Evolutionary conservation across 164 flowering plant genomes (phyloP).

Genomic region (Kalanchoe fedtschenkoi): DNA sequence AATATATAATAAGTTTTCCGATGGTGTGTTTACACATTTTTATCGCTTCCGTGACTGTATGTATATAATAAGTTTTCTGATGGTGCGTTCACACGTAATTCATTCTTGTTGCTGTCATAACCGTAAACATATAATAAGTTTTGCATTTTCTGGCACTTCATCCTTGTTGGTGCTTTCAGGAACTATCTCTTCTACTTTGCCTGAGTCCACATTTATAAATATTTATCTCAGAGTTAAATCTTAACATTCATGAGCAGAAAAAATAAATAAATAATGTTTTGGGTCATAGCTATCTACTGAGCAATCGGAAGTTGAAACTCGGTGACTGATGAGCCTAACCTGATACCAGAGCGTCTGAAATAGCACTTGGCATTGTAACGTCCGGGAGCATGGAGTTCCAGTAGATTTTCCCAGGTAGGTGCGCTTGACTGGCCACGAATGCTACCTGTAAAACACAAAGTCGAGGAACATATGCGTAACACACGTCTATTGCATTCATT

Average conservation of each 20-base stretch:
- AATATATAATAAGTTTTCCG: no score
- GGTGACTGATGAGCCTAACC: slow-evolving; percentile 14
- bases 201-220: no score
- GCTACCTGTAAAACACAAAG: slow-evolving; percentile 19
- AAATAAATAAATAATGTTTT: slow-evolving; percentile 6
- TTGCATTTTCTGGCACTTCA: no score
- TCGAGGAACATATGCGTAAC: not conserved
- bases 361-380: slow-evolving; percentile 30
- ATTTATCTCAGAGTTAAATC: no score
- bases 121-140: not conserved
- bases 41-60: no score
- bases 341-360: slow-evolving; percentile 20
- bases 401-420: slow-evolving; percentile 23
- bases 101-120: slow-evolving; percentile 29
- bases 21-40: no score
- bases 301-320: not conserved
- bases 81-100: slow-evolving; percentile 22
- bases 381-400: slow-evolving; percentile 30
- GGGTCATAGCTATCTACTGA: not conserved
- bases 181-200: no score
- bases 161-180: no score
- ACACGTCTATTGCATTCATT: no score
- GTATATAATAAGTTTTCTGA: no score
- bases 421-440: slow-evolving; percentile 27
- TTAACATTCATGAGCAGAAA: slow-evolving; percentile 23